Conservation (phyloP, 2,329 filamentous ascomycete species). For the Leptodontidium sp. region DNA sequence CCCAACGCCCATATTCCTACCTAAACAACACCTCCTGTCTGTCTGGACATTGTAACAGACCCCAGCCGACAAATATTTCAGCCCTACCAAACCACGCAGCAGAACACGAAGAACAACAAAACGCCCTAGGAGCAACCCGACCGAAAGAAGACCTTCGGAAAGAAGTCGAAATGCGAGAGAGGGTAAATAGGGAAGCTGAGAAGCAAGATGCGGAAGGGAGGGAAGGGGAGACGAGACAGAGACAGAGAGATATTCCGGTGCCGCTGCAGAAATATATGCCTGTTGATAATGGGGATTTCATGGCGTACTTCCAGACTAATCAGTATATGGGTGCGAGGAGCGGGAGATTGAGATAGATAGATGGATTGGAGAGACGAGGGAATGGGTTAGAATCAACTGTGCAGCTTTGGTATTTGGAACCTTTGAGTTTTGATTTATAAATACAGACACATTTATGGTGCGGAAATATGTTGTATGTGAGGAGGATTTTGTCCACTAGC, state of each 20-base stretch:
- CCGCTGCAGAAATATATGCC: conserved; percentile 30
- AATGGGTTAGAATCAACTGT: too few relatives aligned
- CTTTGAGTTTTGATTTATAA: too few relatives aligned
- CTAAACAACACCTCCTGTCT: not conserved
- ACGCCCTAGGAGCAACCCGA: not conserved
- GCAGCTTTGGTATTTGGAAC: too few relatives aligned
- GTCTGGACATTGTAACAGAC: not conserved
- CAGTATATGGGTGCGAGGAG: conserved; percentile 20
- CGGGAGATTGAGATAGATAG: conserved; percentile 11
- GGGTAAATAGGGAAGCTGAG: not conserved
- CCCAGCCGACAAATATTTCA: not conserved
- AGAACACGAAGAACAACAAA: not conserved
- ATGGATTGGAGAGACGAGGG: not conserved
- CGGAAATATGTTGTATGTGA: not conserved
- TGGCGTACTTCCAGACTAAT: conserved; percentile 35
- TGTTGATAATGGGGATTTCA: conserved; percentile 37
- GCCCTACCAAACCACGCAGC: not conserved
- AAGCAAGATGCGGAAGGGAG: not conserved
- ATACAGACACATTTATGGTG: too few relatives aligned
- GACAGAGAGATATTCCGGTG: too few relatives aligned
- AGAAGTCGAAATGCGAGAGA: not conserved
- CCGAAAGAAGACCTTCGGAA: not conserved
- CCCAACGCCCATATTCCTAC: not conserved
- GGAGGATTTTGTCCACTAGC: too few relatives aligned
- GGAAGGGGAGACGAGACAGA: not conserved